phyloP scores from a whole-genome alignment of 1,284 basidiomycete species.

The Garcileccinum viscosum region DNA sequence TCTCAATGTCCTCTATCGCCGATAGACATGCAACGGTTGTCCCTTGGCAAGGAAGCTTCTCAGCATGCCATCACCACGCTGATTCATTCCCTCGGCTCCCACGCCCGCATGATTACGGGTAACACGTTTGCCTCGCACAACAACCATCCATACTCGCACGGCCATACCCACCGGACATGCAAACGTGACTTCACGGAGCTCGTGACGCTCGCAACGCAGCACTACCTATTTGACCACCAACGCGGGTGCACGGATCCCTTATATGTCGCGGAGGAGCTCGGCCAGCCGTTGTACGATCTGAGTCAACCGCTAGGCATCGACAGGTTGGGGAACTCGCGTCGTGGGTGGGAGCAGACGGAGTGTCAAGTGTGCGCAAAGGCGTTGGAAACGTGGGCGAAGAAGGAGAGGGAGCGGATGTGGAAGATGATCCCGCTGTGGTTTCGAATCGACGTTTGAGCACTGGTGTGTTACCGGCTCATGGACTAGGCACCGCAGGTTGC shows the following conservation, averaged over 20 bases:
- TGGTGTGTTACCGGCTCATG: not conserved
- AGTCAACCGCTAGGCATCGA: conserved; percentile 35
- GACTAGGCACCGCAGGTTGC: not conserved
- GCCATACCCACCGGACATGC: conserved; percentile 63
- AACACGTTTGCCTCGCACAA: conserved; percentile 26
- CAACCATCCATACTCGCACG: conserved; percentile 37
- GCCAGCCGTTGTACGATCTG: conserved; percentile 56
- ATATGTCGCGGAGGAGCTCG: conserved; percentile 80
- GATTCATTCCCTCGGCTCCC: conserved; percentile 67
- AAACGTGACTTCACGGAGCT: conserved; percentile 77
- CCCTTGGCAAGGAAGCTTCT: conserved; percentile 73
- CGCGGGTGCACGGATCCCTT: conserved; percentile 76
- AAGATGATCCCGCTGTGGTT: conserved; percentile 69
- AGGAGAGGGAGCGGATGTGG: conserved; percentile 77
- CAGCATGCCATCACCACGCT: conserved; percentile 69
- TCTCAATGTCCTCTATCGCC: conserved; percentile 45
- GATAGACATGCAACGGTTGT: conserved; percentile 64
- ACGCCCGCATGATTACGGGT: conserved; percentile 28
- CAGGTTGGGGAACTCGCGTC: conserved; percentile 40
- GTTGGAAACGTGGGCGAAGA: conserved; percentile 73
- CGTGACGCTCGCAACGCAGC: conserved; percentile 80
- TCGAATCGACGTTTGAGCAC: conserved; percentile 42
- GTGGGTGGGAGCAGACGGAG: conserved; percentile 74
- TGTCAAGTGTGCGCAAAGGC: conserved; percentile 72
- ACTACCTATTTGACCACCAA: conserved; percentile 78